A percentile compares a stretch with the other conserved stretches of the same genome.
phyloP scores from a whole-genome alignment of 2,329 filamentous ascomycete genomes.

The Cercospora zeina region DNA sequence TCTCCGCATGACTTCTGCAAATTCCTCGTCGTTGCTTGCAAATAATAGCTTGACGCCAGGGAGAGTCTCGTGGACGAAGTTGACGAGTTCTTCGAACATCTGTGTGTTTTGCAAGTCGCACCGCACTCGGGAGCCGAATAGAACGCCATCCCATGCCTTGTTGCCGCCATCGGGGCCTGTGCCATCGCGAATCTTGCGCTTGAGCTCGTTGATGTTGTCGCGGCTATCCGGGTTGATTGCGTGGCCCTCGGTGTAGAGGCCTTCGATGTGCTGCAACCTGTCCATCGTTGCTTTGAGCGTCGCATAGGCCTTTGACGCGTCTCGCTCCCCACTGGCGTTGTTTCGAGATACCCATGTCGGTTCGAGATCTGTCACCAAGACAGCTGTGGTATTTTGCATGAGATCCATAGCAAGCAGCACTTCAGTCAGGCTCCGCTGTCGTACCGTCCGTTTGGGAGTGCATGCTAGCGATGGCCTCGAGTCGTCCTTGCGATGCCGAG shows the following conservation, averaged over 20 bases:
- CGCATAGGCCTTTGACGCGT: background rate
- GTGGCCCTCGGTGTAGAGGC: constrained; percentile 5
- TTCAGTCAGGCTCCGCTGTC: constrained; percentile 18
- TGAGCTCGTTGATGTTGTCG: constrained; percentile 13
- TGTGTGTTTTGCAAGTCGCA: background rate
- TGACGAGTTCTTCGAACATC: constrained; percentile 16
- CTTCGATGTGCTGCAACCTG: background rate
- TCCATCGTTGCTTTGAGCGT: constrained; percentile 2
- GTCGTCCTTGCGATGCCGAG: constrained; percentile 2
- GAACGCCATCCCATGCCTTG: constrained; percentile 11
- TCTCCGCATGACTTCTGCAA: constrained; percentile 2
- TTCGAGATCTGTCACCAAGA: constrained; percentile 9
- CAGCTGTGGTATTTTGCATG: constrained; percentile 5
- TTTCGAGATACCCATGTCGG: constrained; percentile 8
- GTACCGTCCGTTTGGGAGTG: constrained; percentile 9
- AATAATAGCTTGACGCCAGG: constrained; percentile 11
- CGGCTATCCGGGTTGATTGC: constrained; percentile 13
- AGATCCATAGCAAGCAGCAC: constrained; percentile 9
- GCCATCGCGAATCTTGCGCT: constrained; percentile 19
- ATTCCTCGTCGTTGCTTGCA: constrained; percentile 9
- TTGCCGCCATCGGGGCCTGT: constrained; percentile 13
- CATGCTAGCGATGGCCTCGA: background rate
- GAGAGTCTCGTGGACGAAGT: constrained; percentile 12
- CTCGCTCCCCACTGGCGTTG: background rate
- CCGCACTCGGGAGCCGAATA: background rate